Percentiles rank a stretch among this genome's conserved stretches.
Conservation (phyloP, 768 basidiomycete genomes). For the Cystofilobasidium bisporidii region DNA sequence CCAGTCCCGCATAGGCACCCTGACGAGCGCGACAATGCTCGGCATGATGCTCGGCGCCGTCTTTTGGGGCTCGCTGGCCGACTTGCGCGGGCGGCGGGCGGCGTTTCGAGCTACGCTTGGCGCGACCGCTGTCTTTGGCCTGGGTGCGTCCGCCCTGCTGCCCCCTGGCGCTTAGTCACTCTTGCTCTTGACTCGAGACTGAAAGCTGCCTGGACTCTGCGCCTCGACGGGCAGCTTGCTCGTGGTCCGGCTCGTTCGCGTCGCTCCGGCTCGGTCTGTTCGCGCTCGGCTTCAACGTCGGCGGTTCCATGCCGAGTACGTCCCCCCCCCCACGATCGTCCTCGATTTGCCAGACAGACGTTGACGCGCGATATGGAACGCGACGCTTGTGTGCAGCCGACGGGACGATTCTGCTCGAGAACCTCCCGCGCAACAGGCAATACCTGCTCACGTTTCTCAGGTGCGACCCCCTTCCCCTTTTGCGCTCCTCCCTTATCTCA, state of each 20-base stretch:
- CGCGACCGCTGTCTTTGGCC: conserved; percentile 79
- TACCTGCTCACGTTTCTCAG: conserved; percentile 48
- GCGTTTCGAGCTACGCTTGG: conserved; percentile 90
- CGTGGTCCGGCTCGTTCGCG: conserved; percentile 43
- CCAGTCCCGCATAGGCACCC: conserved; percentile 63
- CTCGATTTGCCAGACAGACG: no score
- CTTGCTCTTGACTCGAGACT: no score
- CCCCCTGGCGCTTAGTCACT: no score
- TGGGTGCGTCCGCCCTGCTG: conserved; percentile 56
- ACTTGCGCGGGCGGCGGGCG: conserved; percentile 72
- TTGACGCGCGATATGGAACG: no score
- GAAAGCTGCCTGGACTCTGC: no score
- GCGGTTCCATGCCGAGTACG: conserved; percentile 90
- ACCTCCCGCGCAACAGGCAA: conserved; percentile 82
- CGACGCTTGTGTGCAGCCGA: no score
- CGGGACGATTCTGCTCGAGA: conserved; percentile 55
- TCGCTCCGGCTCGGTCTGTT: conserved; percentile 69
- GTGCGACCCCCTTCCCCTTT: neutral
- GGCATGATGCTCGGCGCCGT: conserved; percentile 76
- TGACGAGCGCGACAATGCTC: conserved; percentile 81
- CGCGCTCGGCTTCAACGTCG: conserved; percentile 83
- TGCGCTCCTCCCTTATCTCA: no score
- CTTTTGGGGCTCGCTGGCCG: conserved; percentile 51
- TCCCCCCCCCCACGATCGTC: no score
- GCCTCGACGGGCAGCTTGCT: neutral